phyloP scores from a whole-genome alignment of 495 filamentous ascomycete genomes.

The Sordaria brevicollis region DNA sequence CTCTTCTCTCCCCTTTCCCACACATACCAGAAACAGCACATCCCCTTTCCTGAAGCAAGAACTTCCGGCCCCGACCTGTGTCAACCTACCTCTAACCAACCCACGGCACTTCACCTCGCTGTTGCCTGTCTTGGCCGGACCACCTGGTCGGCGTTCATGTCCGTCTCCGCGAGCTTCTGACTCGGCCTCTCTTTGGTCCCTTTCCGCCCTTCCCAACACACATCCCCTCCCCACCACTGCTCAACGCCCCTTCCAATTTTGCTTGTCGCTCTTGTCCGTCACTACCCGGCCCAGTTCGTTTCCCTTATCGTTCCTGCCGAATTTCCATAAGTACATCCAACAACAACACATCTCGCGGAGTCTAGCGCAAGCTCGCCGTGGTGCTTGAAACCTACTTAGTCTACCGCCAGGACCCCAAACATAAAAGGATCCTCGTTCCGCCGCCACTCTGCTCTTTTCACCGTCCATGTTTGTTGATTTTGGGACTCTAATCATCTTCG shows the following conservation, averaged over 20 bases:
- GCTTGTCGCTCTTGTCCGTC: neutral
- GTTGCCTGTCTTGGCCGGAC: neutral
- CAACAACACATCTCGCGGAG: neutral
- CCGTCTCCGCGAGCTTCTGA: neutral
- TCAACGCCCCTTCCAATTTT: too few species aligned
- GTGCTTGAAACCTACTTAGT: neutral
- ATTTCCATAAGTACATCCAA: neutral
- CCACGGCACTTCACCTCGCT: neutral
- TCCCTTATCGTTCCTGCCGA: neutral
- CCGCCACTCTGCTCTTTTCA: neutral
- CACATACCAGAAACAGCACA: too few species aligned
- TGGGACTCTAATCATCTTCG: neutral
- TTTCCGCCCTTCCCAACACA: neutral
- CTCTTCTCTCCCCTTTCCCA: too few species aligned
- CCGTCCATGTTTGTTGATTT: neutral
- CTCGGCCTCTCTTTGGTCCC: neutral
- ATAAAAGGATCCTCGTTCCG: neutral
- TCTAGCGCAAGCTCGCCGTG: neutral
- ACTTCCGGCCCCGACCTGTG: neutral
- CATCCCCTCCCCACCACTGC: too few species aligned
- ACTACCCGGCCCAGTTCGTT: too few species aligned
- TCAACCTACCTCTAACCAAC: neutral
- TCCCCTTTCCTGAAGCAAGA: neutral
- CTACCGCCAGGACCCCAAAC: neutral
- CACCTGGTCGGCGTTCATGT: neutral